Conservation (phyloP, 345 rosid genomes). For the Psidium friedrichsthalianum region DNA sequence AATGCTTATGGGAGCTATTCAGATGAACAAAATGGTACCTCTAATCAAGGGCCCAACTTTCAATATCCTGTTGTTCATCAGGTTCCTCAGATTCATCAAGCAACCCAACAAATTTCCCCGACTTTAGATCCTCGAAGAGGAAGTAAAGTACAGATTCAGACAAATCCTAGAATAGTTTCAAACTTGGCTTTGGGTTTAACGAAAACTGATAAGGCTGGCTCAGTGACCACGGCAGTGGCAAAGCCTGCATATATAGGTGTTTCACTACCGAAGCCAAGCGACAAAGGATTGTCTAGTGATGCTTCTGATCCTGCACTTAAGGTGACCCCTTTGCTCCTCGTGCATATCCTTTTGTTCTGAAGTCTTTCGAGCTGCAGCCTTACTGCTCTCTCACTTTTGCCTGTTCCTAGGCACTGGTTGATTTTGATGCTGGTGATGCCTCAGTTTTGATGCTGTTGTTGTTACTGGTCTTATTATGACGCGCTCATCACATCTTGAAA, state of each 20-base stretch:
- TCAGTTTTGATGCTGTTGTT: not conserved
- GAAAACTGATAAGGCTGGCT: constrained; percentile 58
- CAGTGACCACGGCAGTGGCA: constrained; percentile 21
- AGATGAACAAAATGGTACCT: constrained; percentile 52
- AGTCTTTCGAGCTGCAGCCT: not conserved
- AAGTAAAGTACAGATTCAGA: constrained; percentile 86
- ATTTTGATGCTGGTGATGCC: not conserved
- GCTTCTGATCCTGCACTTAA: constrained; percentile 53
- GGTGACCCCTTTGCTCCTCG: constrained; percentile 23
- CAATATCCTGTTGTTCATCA: constrained; percentile 43
- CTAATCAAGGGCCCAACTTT: constrained; percentile 46
- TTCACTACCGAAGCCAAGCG: constrained; percentile 55
- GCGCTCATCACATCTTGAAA: not conserved
- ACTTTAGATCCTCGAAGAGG: constrained; percentile 50
- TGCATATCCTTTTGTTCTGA: not conserved
- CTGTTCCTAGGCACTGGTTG: not conserved
- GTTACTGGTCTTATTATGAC: not conserved
- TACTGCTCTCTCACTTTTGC: not conserved
- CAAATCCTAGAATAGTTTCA: constrained; percentile 97
- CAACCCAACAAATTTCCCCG: constrained; percentile 36
- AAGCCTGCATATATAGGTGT: constrained; percentile 86
- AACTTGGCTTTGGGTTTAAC: constrained; percentile 63
- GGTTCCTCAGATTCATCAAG: constrained; percentile 33
- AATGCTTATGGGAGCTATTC: constrained; percentile 50
- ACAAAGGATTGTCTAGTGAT: constrained; percentile 27